These are phyloP conservation scores for Talaromyces sp. DNA, from an alignment of 2,329 filamentous ascomycete species.

Conservation along the genomic window DNA sequence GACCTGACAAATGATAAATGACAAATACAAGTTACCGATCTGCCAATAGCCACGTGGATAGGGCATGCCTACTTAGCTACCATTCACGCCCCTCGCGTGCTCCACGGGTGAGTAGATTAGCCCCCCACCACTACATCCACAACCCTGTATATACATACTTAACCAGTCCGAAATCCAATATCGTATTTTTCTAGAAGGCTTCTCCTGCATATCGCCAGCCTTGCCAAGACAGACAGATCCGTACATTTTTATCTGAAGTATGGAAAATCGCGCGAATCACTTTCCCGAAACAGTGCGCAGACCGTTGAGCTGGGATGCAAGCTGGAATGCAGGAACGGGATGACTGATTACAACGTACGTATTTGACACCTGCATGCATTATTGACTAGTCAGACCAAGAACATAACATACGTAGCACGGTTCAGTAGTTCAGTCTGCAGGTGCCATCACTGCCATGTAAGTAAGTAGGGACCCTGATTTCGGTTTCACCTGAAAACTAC, in stretches of 20 bases:
- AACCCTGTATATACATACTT: background rate
- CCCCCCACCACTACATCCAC: background rate
- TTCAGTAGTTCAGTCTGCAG: constrained; percentile 2
- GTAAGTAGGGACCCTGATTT: background rate
- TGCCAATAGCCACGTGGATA: background rate
- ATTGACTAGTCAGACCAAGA: background rate
- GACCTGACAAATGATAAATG: background rate
- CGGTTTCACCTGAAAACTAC: background rate
- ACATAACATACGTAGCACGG: background rate
- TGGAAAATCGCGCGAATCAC: background rate
- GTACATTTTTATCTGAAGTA: no score
- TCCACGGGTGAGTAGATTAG: background rate
- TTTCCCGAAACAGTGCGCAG: background rate
- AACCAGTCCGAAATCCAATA: background rate
- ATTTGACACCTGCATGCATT: background rate
- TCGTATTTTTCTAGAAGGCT: constrained; percentile 6
- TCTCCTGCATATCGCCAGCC: background rate
- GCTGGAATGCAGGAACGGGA: background rate
- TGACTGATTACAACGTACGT: background rate
- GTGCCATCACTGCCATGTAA: no score
- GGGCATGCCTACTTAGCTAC: background rate
- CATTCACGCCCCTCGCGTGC: background rate
- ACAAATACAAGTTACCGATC: background rate
- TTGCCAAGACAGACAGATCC: background rate
- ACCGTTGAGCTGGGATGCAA: background rate